These are phyloP conservation scores for Coelastrella sp. DNA, from an alignment of 139 green algal genomes.

Conservation along the genomic window DNA sequence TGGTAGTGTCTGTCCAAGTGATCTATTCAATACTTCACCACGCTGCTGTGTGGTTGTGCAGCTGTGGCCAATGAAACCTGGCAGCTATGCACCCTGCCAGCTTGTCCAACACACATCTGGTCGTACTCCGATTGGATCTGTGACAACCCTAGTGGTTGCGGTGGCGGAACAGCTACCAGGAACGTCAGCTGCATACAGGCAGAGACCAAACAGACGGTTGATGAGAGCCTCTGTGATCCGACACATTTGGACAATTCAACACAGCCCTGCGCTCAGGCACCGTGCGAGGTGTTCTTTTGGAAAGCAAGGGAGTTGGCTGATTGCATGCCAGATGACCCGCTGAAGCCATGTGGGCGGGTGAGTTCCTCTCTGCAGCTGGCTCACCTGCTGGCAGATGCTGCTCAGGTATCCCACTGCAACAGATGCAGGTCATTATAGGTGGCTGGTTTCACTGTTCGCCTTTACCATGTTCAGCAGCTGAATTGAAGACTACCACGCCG, in stretches of 20 bases:
- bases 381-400: too few relatives aligned
- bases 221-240: neutral
- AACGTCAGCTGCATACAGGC: neutral
- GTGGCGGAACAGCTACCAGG: conserved; percentile 21
- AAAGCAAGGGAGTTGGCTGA: conserved; percentile 29
- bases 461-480: too few relatives aligned
- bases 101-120: conserved; percentile 16
- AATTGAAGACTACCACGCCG: too few relatives aligned
- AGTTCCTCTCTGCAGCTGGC: neutral
- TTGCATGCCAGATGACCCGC: conserved; percentile 29
- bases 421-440: too few relatives aligned
- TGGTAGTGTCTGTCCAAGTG: too few relatives aligned
- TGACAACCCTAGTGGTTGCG: conserved; percentile 27
- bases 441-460: too few relatives aligned
- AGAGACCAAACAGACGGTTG: neutral
- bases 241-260: neutral
- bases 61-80: conserved; percentile 8
- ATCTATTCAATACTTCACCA: too few relatives aligned
- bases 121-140: conserved; percentile 44
- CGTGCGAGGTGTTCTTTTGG: conserved; percentile 39
- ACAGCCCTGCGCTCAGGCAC: conserved; percentile 6
- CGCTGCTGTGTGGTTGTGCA: neutral
- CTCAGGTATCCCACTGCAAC: too few relatives aligned
- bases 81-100: neutral
- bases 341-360: conserved; percentile 34